Conservation (phyloP, 2,329 filamentous ascomycete genomes). For the Monilinia vaccinii-corymbosi region DNA sequence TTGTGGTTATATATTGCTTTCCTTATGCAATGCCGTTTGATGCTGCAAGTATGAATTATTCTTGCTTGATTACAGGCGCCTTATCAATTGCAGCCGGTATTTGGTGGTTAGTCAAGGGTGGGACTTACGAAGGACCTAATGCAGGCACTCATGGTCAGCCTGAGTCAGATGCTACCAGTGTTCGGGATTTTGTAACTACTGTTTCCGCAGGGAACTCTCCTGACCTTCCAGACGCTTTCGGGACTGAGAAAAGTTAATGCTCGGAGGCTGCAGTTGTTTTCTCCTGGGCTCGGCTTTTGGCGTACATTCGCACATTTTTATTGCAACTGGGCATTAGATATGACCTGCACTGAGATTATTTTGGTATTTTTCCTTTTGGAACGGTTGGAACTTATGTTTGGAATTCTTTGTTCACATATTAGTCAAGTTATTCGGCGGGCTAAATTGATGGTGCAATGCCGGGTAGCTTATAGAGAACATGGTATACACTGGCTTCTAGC, state of each 20-base stretch:
- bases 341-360: neutral
- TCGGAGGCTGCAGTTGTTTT: too few species aligned
- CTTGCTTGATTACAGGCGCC: conserved; percentile 36
- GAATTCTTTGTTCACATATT: neutral
- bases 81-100: conserved; percentile 32
- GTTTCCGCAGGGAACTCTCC: neutral
- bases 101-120: conserved; percentile 34
- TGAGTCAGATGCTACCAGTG: neutral
- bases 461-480: neutral
- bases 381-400: neutral
- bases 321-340: neutral
- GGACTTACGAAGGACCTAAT: conserved; percentile 22
- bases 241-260: neutral
- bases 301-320: neutral
- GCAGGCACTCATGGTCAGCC: neutral
- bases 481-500: neutral
- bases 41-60: conserved; percentile 45
- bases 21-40: conserved; percentile 39
- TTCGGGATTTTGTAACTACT: neutral
- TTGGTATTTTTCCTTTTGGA: neutral
- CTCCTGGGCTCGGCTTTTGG: neutral
- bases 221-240: neutral
- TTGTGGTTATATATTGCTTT: conserved; percentile 57
- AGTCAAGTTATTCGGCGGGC: neutral
- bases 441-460: neutral